Conservation (phyloP, 129 eudicot species). For the Flaveria robusta region DNA sequence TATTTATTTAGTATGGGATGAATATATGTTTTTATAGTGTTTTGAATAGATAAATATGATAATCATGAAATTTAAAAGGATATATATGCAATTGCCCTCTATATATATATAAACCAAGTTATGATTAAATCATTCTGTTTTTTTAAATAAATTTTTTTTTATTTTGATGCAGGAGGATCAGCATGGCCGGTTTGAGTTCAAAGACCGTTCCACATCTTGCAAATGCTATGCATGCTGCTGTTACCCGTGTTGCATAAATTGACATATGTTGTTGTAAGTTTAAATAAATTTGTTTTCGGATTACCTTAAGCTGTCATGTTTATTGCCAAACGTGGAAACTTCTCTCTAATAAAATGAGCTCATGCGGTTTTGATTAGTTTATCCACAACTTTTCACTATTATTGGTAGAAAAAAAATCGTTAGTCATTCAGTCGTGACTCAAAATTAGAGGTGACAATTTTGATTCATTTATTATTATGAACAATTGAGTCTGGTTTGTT, state of each 20-base stretch:
- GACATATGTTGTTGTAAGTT: slow-evolving; percentile 20
- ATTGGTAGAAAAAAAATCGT: slow-evolving; percentile 2
- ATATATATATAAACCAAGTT: neutral
- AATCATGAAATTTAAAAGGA: neutral
- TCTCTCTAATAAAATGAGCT: slow-evolving; percentile 26
- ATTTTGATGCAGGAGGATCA: slow-evolving; percentile 72
- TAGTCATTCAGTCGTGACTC: neutral
- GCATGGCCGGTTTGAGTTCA: slow-evolving; percentile 97
- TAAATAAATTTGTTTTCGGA: slow-evolving; percentile 21
- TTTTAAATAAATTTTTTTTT: neutral
- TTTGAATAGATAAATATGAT: neutral
- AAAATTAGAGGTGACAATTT: neutral
- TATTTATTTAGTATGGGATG: neutral
- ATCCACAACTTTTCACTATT: neutral
- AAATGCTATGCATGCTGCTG: slow-evolving; percentile 93
- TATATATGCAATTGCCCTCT: neutral
- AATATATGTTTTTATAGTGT: neutral
- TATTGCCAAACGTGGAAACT: slow-evolving; percentile 16
- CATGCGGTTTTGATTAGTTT: neutral
- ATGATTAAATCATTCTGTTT: neutral
- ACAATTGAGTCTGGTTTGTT: too few species aligned
- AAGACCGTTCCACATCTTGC: slow-evolving; percentile 84
- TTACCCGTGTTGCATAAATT: slow-evolving; percentile 35
- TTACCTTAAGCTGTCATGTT: slow-evolving; percentile 22
- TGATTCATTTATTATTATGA: neutral